These are phyloP conservation scores for Isatis tinctoria DNA, from an alignment of 345 rosid species.

Conservation along the genomic window DNA sequence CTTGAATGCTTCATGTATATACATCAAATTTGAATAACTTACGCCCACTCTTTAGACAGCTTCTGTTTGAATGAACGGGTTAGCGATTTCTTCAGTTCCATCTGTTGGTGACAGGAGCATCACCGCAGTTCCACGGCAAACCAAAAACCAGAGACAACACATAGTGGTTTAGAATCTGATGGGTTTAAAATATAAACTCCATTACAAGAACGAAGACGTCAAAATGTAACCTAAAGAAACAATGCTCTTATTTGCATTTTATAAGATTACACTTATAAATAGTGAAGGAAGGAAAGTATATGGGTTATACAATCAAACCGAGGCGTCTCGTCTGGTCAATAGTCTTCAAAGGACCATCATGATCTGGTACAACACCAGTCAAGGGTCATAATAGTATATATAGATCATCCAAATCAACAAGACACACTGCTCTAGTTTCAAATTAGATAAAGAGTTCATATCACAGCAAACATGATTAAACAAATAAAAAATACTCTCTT, in stretches of 20 bases:
- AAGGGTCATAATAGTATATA: too few relatives aligned
- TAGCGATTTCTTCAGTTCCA: slow-evolving; percentile 97
- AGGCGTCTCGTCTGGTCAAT: slow-evolving; percentile 92
- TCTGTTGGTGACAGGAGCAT: slow-evolving; percentile 98
- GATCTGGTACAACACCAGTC: slow-evolving; percentile 55
- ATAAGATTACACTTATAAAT: not conserved
- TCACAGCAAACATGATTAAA: not conserved
- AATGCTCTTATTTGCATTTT: not conserved
- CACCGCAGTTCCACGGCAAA: slow-evolving; percentile 96
- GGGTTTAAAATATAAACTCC: not conserved
- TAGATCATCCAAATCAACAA: too few relatives aligned
- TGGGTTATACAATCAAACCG: slow-evolving; percentile 69
- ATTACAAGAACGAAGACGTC: not conserved
- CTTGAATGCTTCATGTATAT: too few relatives aligned
- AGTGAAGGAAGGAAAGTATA: not conserved
- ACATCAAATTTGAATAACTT: too few relatives aligned
- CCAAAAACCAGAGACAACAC: slow-evolving; percentile 39
- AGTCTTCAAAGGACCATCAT: slow-evolving; percentile 93
- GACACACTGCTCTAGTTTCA: too few relatives aligned
- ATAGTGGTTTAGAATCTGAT: not conserved
- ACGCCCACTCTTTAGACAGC: slow-evolving; percentile 64
- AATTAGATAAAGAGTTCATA: too few relatives aligned
- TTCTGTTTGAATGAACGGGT: slow-evolving; percentile 85
- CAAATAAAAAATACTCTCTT: not conserved
- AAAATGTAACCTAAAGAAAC: not conserved